A percentile compares a stretch with the other conserved stretches of the same genome.
Conservation (phyloP, 805 yeast species). For the Ogataea nakhonphanomensis region DNA sequence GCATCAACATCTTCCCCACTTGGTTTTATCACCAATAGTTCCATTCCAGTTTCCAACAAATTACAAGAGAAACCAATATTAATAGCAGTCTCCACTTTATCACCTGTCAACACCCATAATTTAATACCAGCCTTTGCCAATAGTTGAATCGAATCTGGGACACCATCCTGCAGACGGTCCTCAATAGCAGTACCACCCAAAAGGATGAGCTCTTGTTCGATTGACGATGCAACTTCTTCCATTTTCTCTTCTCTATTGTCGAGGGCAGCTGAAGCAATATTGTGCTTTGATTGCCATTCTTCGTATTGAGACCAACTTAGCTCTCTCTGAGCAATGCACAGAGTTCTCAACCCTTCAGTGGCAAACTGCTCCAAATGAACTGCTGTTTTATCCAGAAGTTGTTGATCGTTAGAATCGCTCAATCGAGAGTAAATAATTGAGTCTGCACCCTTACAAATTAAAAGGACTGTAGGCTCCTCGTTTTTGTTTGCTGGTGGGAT, state of each 20-base stretch:
- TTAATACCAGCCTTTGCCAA: conserved; percentile 76
- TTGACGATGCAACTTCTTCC: conserved; percentile 71
- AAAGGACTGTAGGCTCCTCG: conserved; percentile 55
- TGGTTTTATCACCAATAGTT: conserved; percentile 60
- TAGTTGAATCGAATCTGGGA: conserved; percentile 72
- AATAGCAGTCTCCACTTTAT: conserved; percentile 85
- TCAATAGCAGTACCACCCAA: conserved; percentile 87
- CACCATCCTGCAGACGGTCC: conserved; percentile 82
- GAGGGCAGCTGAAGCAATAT: conserved; percentile 61
- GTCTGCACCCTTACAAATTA: conserved; percentile 85
- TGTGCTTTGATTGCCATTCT: conserved; percentile 61
- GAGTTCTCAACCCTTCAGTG: conserved; percentile 77
- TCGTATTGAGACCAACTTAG: conserved; percentile 58
- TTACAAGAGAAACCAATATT: conserved; percentile 86
- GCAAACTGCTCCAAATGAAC: conserved; percentile 74
- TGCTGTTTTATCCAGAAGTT: conserved; percentile 57
- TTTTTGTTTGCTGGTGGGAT: conserved; percentile 48
- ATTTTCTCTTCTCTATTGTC: conserved; percentile 62
- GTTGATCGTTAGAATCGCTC: conserved; percentile 41
- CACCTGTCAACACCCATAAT: conserved; percentile 85
- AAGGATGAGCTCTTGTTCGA: conserved; percentile 61
- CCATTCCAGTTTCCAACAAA: conserved; percentile 71
- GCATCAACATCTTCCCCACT: conserved; percentile 52
- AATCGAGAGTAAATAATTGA: conserved; percentile 71
- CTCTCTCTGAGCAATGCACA: conserved; percentile 74